A percentile compares a stretch with the other conserved stretches of the same genome.
These are phyloP conservation scores for Fagopyrum tataricum DNA, from an alignment of 148 eudicot genomes.

Conservation along the genomic window DNA sequence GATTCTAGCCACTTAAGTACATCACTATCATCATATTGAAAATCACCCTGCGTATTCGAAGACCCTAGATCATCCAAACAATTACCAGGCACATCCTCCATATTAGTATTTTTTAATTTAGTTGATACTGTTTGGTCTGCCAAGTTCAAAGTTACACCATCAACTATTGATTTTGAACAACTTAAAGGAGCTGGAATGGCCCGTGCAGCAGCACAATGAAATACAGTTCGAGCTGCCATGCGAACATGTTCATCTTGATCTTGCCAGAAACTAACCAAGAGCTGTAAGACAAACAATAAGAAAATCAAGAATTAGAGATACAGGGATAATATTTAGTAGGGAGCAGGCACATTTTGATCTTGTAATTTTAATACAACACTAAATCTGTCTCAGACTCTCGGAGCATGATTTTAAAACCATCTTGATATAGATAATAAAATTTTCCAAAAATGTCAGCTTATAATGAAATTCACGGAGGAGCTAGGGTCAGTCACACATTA, in stretches of 20 bases:
- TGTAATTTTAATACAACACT: neutral
- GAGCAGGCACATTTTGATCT: neutral
- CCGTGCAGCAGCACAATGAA: conserved; percentile 96
- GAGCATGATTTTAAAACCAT: neutral
- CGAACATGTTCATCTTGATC: conserved; percentile 87
- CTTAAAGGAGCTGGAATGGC: conserved; percentile 76
- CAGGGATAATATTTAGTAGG: neutral
- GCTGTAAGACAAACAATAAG: conserved; percentile 34
- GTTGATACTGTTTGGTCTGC: conserved; percentile 23
- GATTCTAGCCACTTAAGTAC: conserved; percentile 79
- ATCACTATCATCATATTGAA: conserved; percentile 39
- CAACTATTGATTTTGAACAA: conserved; percentile 31
- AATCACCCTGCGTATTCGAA: conserved; percentile 20
- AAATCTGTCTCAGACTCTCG: neutral
- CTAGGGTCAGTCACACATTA: neutral
- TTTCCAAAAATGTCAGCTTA: neutral
- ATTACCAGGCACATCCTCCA: conserved; percentile 15
- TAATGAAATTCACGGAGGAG: neutral
- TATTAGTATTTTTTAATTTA: conserved; percentile 17
- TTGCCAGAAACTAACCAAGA: conserved; percentile 96
- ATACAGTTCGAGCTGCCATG: conserved; percentile 89
- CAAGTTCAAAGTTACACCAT: conserved; percentile 16
- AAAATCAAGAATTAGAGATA: conserved; percentile 2
- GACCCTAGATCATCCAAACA: conserved; percentile 20
- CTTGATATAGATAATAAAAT: neutral